Conservation (phyloP, 140 eudicot genomes). For the Bidens hawaiensis region DNA sequence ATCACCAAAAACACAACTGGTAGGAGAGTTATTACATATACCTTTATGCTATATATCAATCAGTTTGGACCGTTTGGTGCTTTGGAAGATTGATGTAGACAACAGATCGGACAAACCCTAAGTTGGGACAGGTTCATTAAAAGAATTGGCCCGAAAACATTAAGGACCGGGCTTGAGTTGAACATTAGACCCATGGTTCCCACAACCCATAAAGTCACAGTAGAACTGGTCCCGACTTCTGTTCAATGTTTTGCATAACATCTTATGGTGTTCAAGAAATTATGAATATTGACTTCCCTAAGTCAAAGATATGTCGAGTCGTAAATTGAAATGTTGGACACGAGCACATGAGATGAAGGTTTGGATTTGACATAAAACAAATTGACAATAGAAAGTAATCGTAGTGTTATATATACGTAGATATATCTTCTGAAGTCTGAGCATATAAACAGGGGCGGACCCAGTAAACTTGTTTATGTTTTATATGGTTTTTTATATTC, state of each 20-base stretch:
- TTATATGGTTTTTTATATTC: background rate
- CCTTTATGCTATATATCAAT: background rate
- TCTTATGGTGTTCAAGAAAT: background rate
- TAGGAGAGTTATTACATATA: background rate
- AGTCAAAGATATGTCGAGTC: background rate
- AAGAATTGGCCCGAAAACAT: background rate
- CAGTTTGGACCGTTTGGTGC: background rate
- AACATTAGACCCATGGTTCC: background rate
- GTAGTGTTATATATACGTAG: too few species aligned
- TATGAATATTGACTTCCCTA: background rate
- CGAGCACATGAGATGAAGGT: background rate
- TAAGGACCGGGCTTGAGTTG: background rate
- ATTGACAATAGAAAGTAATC: background rate
- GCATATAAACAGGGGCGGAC: too few species aligned
- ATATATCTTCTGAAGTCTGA: too few species aligned
- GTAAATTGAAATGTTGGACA: background rate
- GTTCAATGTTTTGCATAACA: background rate
- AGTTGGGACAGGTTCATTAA: background rate
- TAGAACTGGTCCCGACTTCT: background rate
- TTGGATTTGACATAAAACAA: background rate
- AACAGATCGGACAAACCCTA: background rate
- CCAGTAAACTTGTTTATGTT: background rate
- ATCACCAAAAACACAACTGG: background rate
- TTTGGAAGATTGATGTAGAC: slow-evolving; percentile 5
- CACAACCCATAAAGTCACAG: background rate